phyloP scores from a whole-genome alignment of 345 rosid genomes.

The Citrus sinensis region DNA sequence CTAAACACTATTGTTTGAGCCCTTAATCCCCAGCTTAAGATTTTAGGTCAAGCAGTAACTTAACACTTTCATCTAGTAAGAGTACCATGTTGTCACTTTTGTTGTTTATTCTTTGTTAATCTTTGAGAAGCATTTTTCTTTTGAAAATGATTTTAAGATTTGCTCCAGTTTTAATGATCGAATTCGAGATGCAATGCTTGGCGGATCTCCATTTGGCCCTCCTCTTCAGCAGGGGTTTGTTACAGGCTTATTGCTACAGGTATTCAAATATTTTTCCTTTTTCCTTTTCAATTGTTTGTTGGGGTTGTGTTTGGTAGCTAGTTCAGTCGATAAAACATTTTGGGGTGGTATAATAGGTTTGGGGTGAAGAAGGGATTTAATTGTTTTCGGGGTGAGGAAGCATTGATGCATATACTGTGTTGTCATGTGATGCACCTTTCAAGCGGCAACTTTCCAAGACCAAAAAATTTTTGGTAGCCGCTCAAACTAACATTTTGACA shows the following conservation, averaged over 20 bases:
- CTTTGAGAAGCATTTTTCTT: background rate
- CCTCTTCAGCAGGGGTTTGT: slow-evolving; percentile 96
- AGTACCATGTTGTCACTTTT: background rate
- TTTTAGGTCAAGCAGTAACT: background rate
- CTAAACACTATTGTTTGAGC: background rate
- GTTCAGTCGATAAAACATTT: too few species aligned
- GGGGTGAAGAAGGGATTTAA: background rate
- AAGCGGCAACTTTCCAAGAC: background rate
- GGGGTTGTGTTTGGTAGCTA: background rate
- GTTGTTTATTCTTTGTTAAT: background rate
- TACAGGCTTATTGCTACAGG: slow-evolving; percentile 86
- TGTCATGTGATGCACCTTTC: background rate
- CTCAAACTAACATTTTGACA: background rate
- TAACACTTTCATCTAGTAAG: background rate
- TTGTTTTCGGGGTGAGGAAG: background rate
- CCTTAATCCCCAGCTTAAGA: background rate
- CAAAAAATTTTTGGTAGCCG: background rate
- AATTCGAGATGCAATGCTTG: slow-evolving; percentile 91
- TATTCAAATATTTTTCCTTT: slow-evolving; percentile 20
- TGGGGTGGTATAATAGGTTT: background rate
- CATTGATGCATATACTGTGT: background rate
- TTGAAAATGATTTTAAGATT: slow-evolving; percentile 15
- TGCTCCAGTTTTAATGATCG: slow-evolving; percentile 89
- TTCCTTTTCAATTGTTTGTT: background rate
- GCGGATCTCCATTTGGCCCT: slow-evolving; percentile 97